Base-by-base conservation (phyloP, 306 rosid genomes). In the Gastrolobium villosum region DNA sequence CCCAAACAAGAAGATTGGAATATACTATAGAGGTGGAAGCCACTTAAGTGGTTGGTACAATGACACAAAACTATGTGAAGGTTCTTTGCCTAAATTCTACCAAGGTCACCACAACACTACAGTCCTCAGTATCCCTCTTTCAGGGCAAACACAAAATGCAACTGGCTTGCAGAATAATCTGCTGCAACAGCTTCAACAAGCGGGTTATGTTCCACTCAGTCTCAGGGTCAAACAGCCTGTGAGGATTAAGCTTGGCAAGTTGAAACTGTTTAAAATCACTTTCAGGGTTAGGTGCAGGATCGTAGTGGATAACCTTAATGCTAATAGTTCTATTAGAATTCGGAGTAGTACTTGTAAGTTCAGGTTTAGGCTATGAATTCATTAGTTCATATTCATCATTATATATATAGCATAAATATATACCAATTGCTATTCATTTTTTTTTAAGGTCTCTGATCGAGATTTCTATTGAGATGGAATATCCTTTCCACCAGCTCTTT, bases 71-170 rank as follows among this genome's bases (percentile, higher is more conserved):
- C 76, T 93, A 0, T 86, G 89, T 43, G 76, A 85, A 65, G 98
- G 94, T 32, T 82, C 93, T 5, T 63, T 93, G 71, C 98, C 98
- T 6, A 87, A 75, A 50, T 93, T 93, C 74, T 93, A 93, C 45
- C 96, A 93, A 52, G 98, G 98, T n/a, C 94, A 91, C 40, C 82
- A 65, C 41, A 93, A 93, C 84, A 88, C 85, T 13, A 93, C 98
- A 8, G 81, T 55, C 74, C 86, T 93, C 26, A 57, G 78, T 32
- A 77, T 90, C 15, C 70, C 84, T 5, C 40, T 93, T 40, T 10
- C 77, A 0, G 96, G 98, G 10, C 78, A 80, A 31, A 80, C 84
- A 7, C 84, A 81, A 4, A 56, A 93, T 79, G 94, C 91, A 4
- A 72, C 80, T 4, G 81, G 35, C 3, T 56, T 90, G 31, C 2